Evolutionary conservation across 139 green algal species (phyloP).

Genomic region (Chlamydomonas schloesseri): DNA sequence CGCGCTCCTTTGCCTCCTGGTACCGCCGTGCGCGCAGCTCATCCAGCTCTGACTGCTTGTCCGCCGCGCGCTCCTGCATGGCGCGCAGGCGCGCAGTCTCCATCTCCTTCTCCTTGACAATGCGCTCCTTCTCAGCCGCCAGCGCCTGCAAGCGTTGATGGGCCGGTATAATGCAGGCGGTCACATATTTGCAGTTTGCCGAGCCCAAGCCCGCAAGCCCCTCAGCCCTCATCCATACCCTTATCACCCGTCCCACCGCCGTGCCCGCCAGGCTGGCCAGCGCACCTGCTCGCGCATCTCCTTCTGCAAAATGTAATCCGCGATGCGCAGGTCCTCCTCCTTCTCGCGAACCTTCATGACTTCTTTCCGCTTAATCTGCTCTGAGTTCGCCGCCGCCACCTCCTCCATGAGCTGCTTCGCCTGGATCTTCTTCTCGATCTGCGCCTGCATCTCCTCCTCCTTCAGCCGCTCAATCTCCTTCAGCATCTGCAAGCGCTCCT

Average conservation of each 20-base stretch:
- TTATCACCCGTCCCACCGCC: too few species aligned
- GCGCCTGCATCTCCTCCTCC: conserved; percentile 69
- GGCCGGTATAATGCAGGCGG: too few species aligned
- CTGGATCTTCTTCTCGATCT: conserved; percentile 72
- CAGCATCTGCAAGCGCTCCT: conserved; percentile 65
- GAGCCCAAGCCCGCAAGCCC: too few species aligned
- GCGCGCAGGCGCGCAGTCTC: conserved; percentile 88
- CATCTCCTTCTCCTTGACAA: conserved; percentile 84
- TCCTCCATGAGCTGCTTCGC: conserved; percentile 69
- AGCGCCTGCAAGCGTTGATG: conserved; percentile 49
- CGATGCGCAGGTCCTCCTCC: conserved; percentile 86
- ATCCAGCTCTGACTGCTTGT: conserved; percentile 87
- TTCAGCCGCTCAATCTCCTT: conserved; percentile 69
- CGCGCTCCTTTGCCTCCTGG: conserved; percentile 80
- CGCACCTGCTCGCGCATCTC: conserved; percentile 77
- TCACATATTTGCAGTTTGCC: too few species aligned
- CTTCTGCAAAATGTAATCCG: conserved; percentile 81
- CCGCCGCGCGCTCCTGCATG: conserved; percentile 83
- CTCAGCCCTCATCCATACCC: too few species aligned
- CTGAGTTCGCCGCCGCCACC: conserved; percentile 77
- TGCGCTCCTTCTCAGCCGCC: conserved; percentile 76
- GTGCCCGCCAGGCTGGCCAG: background rate
- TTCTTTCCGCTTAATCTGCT: conserved; percentile 85
- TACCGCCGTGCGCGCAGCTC: conserved; percentile 85
- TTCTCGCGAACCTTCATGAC: conserved; percentile 72